These are phyloP conservation scores for Vigna angularis DNA, from an alignment of 306 rosid genomes.

Conservation along the genomic window DNA sequence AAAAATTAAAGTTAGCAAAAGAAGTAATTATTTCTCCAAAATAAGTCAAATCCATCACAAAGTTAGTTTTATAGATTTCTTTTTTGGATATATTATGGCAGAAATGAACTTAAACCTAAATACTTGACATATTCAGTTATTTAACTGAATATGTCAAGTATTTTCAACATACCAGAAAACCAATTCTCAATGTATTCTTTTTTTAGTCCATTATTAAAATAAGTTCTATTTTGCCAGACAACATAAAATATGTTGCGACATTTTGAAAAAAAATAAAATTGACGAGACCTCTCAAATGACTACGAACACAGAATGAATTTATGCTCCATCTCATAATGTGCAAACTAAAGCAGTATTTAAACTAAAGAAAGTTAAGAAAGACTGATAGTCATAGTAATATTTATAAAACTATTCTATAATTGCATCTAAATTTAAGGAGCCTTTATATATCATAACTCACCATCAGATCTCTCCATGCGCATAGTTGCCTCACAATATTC, in stretches of 20 bases:
- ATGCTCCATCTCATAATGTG: constrained; percentile 31
- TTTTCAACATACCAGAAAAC: constrained; percentile 23
- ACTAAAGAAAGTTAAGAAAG: constrained; percentile 29
- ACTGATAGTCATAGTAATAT: constrained; percentile 2
- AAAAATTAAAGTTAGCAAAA: background rate
- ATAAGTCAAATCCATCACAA: background rate
- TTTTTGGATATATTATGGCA: constrained; percentile 15
- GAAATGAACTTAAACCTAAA: constrained; percentile 34
- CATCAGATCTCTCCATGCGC: constrained; percentile 93
- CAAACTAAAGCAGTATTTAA: constrained; percentile 16
- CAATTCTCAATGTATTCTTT: background rate
- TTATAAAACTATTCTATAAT: constrained; percentile 23
- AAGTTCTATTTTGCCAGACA: constrained; percentile 5
- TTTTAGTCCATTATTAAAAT: constrained; percentile 20
- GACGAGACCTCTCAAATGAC: constrained; percentile 24
- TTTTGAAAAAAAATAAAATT: constrained; percentile 8
- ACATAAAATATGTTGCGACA: constrained; percentile 26
- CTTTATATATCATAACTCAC: constrained; percentile 60
- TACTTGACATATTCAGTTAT: too few species aligned
- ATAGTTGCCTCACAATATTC: constrained; percentile 69
- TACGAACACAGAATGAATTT: constrained; percentile 21
- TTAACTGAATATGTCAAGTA: constrained; percentile 25
- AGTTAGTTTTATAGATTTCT: constrained; percentile 6
- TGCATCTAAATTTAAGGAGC: constrained; percentile 38
- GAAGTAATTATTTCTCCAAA: background rate